A percentile compares a stretch with the other conserved stretches of the same genome.
phyloP scores from a whole-genome alignment of 2,329 filamentous ascomycete species.

The Talaromyces sp. region DNA sequence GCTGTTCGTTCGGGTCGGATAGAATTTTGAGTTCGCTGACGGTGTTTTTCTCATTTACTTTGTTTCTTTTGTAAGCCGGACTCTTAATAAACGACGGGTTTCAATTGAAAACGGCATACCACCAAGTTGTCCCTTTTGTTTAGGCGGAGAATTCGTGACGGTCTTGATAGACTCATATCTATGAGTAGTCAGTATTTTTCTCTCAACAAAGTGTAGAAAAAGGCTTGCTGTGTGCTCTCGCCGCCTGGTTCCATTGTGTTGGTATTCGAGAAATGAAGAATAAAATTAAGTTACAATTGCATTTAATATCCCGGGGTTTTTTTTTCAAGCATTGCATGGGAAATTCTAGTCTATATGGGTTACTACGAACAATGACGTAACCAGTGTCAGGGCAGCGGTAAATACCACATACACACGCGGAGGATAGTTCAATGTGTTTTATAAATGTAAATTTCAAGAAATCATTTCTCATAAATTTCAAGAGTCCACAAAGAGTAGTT shows the following conservation, averaged over 20 bases:
- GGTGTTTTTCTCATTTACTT: slow-evolving; percentile 25
- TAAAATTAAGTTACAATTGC: background rate
- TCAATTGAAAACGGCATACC: slow-evolving; percentile 30
- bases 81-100: background rate
- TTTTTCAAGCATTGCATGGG: background rate
- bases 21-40: slow-evolving; percentile 25
- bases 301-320: background rate
- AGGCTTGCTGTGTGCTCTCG: slow-evolving; percentile 6
- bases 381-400: background rate
- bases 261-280: background rate
- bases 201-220: background rate
- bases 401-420: too few relatives aligned
- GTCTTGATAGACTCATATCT: slow-evolving; percentile 57
- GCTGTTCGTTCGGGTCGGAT: slow-evolving; percentile 25
- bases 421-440: background rate
- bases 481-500: background rate
- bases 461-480: background rate
- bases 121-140: slow-evolving; percentile 55
- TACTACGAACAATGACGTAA: slow-evolving; percentile 10
- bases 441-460: background rate
- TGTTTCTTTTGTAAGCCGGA: background rate
- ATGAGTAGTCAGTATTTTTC: background rate
- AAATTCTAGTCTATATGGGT: background rate
- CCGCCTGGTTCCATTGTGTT: slow-evolving; percentile 8
- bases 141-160: slow-evolving; percentile 47